phyloP scores from a whole-genome alignment of 1,284 basidiomycete species.

The Pholiota adiposa region DNA sequence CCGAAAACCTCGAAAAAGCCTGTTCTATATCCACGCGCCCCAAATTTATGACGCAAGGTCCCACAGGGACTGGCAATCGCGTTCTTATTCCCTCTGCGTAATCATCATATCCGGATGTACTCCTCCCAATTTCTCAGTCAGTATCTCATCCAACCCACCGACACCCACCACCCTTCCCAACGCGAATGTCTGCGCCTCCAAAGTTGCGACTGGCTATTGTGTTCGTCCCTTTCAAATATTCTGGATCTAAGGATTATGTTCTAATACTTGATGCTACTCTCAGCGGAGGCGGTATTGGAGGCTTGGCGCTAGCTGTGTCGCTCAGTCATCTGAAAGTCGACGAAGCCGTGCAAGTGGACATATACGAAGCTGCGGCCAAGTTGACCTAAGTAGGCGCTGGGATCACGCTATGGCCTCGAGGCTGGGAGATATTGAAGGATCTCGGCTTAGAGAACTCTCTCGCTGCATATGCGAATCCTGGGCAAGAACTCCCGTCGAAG shows the following conservation, averaged over 20 bases:
- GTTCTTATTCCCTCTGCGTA: not conserved
- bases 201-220: constrained; percentile 1
- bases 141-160: not conserved
- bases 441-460: constrained; percentile 23
- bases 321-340: constrained; percentile 18
- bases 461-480: constrained; percentile 11
- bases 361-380: constrained; percentile 28
- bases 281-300: constrained; percentile 29
- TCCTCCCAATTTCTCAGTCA: not conserved
- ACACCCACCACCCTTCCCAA: not conserved
- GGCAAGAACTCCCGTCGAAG: constrained; percentile 5
- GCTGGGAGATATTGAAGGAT: constrained; percentile 25
- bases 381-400: constrained; percentile 27
- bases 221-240: not conserved
- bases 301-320: constrained; percentile 24
- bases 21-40: not conserved
- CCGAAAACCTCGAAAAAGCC: not conserved
- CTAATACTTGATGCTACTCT: not conserved
- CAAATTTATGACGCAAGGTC: not conserved
- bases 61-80: no score
- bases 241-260: no score
- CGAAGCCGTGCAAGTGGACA: constrained; percentile 21
- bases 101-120: no score
- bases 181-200: not conserved
- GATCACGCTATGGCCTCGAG: constrained; percentile 26